Base-by-base conservation (phyloP, 2,329 filamentous ascomycete species). In the Pezicula rhizophila region DNA sequence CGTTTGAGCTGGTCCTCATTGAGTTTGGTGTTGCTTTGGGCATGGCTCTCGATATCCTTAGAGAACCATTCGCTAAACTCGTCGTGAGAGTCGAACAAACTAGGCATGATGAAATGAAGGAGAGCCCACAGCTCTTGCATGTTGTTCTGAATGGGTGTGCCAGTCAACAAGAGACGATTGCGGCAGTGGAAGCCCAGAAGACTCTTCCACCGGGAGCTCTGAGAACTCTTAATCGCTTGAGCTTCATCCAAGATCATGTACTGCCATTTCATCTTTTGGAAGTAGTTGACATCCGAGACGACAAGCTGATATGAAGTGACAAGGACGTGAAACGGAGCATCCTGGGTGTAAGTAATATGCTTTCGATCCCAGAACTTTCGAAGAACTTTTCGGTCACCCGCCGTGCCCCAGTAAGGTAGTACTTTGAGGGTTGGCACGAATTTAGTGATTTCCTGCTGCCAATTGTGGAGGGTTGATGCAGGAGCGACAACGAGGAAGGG, bases 201-300 rank as follows among this genome's bases (percentile, higher is more conserved):
- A 57, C 87, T 91, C 78, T 97, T 99, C 93, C 93, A 99, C 64
- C 93, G 82, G 14, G 91, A 96, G 73, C 90, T 96, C 62, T 88
- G 83, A 1, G 93, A 96, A 53, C 91, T 96, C 75, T 99, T 99
- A 81, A 99, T 97, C 57, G 93, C 93, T 66, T 99, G 93, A 2
- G 93, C 93, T 69, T 99, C 93, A 60, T 99, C 93, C 37, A 99
- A 80, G 67, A 99, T 96, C 93, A 99, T 99, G 74, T 99, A 97
- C 71, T 97, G 93, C 93, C 93, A 99, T 60, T 87, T 87, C 78
- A 99, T 93, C 75, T 97, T 97, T 70, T 96, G 92, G 73, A 99
- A 97, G 68, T 99, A 99, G 52, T 90, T 85, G 1, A 95, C 89
- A 66, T 99, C 93, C 23, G 91, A 88, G 17, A 99, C 93, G 23